These are phyloP conservation scores for Candida adriatica DNA, from an alignment of 805 yeast species.

Conservation along the genomic window DNA sequence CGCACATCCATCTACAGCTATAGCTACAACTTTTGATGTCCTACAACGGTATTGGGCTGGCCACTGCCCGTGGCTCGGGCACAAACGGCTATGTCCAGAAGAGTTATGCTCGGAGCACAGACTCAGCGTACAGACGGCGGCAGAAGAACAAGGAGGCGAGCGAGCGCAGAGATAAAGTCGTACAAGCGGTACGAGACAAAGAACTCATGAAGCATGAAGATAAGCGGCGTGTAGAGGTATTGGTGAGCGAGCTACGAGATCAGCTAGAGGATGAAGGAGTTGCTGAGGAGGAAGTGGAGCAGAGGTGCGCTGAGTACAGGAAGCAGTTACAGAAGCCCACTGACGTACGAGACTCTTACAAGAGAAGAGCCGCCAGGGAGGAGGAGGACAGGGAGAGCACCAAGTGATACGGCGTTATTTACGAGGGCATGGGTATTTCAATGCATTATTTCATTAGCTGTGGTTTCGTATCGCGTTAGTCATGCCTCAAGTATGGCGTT, in stretches of 20 bases:
- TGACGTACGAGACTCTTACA: constrained; percentile 8
- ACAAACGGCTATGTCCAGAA: constrained; percentile 57
- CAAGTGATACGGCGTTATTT: too few species aligned
- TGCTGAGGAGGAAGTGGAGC: constrained; percentile 31
- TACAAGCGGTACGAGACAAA: constrained; percentile 12
- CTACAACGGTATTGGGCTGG: constrained; percentile 51
- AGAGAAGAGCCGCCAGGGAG: constrained; percentile 8
- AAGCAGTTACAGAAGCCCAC: constrained; percentile 13
- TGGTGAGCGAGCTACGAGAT: constrained; percentile 45
- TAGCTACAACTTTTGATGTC: too few species aligned
- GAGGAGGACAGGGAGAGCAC: constrained; percentile 3
- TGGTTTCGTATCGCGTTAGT: not conserved
- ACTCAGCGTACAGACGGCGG: constrained; percentile 34
- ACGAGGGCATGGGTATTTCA: too few species aligned
- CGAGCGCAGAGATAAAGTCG: constrained; percentile 7
- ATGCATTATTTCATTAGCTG: not conserved
- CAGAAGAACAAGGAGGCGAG: constrained; percentile 19
- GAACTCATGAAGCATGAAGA: constrained; percentile 16
- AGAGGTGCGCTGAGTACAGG: constrained; percentile 25
- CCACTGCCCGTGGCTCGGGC: constrained; percentile 53
- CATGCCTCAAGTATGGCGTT: constrained; percentile 8
- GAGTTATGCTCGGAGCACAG: constrained; percentile 27
- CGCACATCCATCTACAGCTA: too few species aligned
- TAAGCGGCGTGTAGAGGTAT: constrained; percentile 24
- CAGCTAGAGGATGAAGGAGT: constrained; percentile 39